Conservation (phyloP, 1,139 yeast species). For the Geotrichum cucujoidarum region DNA sequence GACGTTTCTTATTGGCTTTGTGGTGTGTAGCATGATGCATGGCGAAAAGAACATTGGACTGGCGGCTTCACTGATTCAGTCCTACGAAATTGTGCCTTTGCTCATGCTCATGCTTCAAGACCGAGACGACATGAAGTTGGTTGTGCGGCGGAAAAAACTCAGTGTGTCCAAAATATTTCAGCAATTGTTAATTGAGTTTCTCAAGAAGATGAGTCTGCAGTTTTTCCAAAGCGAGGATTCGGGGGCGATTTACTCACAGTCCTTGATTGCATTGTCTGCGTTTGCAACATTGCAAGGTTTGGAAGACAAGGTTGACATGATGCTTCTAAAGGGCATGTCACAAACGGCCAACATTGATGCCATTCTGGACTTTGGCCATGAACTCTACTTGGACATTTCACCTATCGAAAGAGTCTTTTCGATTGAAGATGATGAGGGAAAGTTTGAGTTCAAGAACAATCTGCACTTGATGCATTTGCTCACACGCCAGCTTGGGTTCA, state of each 20-base stretch:
- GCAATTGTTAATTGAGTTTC: slow-evolving; percentile 17
- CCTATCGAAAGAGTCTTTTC: slow-evolving; percentile 8
- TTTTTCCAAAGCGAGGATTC: neutral
- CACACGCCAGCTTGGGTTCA: slow-evolving; percentile 21
- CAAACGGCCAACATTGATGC: slow-evolving; percentile 6
- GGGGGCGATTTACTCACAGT: slow-evolving; percentile 16
- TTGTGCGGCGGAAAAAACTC: slow-evolving; percentile 8
- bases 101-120: slow-evolving; percentile 23
- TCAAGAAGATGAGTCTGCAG: slow-evolving; percentile 16
- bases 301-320: slow-evolving; percentile 16
- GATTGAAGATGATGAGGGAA: slow-evolving; percentile 10
- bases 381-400: neutral
- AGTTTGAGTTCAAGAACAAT: slow-evolving; percentile 12
- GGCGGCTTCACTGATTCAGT: slow-evolving; percentile 18
- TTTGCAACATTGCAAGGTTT: slow-evolving; percentile 20
- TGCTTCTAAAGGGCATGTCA: slow-evolving; percentile 7
- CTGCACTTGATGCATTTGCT: slow-evolving; percentile 19
- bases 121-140: slow-evolving; percentile 21
- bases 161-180: slow-evolving; percentile 17
- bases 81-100: slow-evolving; percentile 18
- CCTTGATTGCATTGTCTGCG: slow-evolving; percentile 22
- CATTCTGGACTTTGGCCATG: slow-evolving; percentile 14
- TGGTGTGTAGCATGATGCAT: slow-evolving; percentile 16
- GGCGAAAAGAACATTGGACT: slow-evolving; percentile 19
- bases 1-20: slow-evolving; percentile 18